Conservation (phyloP, 305 asterid genomes). For the Petunia hybrid region DNA sequence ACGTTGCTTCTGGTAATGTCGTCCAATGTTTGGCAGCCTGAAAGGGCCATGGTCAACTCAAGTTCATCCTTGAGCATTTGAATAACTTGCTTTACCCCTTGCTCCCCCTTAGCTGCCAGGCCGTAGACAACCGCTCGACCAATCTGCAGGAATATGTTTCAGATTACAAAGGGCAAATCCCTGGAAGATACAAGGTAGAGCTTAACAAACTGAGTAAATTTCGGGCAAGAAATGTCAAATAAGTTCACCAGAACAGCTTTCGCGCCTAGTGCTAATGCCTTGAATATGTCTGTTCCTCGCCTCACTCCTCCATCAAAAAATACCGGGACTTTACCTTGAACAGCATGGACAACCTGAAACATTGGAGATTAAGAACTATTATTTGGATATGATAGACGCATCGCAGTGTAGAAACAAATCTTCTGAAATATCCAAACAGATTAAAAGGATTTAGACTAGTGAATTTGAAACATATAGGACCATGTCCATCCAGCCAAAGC, state of each 20-base stretch:
- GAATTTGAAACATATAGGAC: background rate
- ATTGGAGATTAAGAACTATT: background rate
- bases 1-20: slow-evolving; percentile 62
- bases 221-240: background rate
- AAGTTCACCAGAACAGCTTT: slow-evolving; percentile 60
- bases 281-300: slow-evolving; percentile 77
- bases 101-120: slow-evolving; percentile 67
- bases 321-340: slow-evolving; percentile 64
- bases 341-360: slow-evolving; percentile 64
- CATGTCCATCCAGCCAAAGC: background rate
- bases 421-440: background rate
- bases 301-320: slow-evolving; percentile 73
- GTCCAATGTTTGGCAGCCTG: slow-evolving; percentile 61
- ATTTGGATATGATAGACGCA: background rate
- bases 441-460: background rate
- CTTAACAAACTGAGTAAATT: background rate
- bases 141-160: slow-evolving; percentile 47
- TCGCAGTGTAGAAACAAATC: background rate
- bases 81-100: slow-evolving; percentile 60
- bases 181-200: background rate
- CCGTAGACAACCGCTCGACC: slow-evolving; percentile 76
- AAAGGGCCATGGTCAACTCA: slow-evolving; percentile 67
- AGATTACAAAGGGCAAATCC: background rate
- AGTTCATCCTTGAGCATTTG: slow-evolving; percentile 70
- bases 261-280: slow-evolving; percentile 84